phyloP scores from a whole-genome alignment of 805 yeast species.

The Scheffersomyces amazonensis region DNA sequence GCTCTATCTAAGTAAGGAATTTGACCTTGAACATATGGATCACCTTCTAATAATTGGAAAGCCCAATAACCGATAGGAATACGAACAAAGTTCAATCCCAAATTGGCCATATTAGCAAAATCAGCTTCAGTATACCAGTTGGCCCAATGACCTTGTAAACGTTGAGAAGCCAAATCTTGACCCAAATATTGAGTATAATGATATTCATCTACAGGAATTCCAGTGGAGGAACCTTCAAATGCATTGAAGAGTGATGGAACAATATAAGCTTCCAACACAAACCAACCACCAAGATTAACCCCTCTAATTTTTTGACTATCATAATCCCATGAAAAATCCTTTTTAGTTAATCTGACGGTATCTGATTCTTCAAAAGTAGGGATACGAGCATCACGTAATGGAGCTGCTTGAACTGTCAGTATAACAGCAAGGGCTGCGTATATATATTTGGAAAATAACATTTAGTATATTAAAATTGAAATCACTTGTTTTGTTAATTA shows the following conservation, averaged over 20 bases:
- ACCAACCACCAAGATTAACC: conserved; percentile 88
- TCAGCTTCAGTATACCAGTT: conserved; percentile 75
- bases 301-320: conserved; percentile 49
- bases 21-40: conserved; percentile 89
- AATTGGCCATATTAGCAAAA: conserved; percentile 52
- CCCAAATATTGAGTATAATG: conserved; percentile 65
- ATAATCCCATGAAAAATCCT: conserved; percentile 29
- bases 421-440: not conserved
- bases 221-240: conserved; percentile 24
- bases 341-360: conserved; percentile 15
- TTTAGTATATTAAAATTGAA: not conserved
- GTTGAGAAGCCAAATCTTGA: conserved; percentile 45
- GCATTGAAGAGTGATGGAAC: conserved; percentile 72
- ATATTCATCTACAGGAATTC: conserved; percentile 80
- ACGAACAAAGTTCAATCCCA: conserved; percentile 81
- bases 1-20: conserved; percentile 70
- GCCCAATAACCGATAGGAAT: conserved; percentile 98
- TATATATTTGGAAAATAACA: not conserved
- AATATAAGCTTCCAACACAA: conserved; percentile 82
- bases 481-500: no score
- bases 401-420: conserved; percentile 12
- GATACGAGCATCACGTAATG: not conserved
- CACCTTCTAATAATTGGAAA: conserved; percentile 54
- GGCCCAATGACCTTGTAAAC: conserved; percentile 71
- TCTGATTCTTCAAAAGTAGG: conserved; percentile 1